Base-by-base conservation (phyloP, 805 yeast species). In the Priceomyces castillae region DNA sequence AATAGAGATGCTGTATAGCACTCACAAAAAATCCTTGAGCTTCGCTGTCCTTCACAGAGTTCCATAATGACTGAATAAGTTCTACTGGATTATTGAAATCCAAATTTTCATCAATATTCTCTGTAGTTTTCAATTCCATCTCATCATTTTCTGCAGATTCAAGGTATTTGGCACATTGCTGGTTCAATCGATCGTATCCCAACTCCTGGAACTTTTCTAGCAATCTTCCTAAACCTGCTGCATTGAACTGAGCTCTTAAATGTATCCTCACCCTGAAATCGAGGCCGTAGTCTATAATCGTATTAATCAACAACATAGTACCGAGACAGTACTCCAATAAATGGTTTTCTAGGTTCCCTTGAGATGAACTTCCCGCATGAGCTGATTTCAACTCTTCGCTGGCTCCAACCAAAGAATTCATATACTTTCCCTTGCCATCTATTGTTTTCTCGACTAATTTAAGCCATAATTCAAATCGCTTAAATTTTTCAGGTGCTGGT, bases 351-450 rank as follows among this genome's bases (percentile, higher is more conserved):
- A 80, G 75, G 39, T 74, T 73, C 25, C 76, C 69, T 18, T 64
- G 64, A 2, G 72, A 67, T 5, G 51, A 15, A 2, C 54, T 39
- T 3, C 68, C 67, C 5, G 63, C 54, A 46, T 59, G 60, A 5
- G 64, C 64, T 10, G 75, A 61, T 46, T 80, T 82, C 42, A 81
- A 75, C 51, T 92, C 97, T 7, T 84, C 94, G 46, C 88, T 83
- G 0, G 97, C 96, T 1, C 97, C 97, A 7, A 92, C 98, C 54
- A 84, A 63, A 0, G 97, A 87, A 9, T 97, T 96, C 76, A 86
- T 74, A 49, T 68, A 69, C 54, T 81, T 84, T 6, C 98, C 98
- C 52, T 90, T 76, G 2, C 97, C 97, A 44, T 82, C 88, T 35
- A 89, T 54, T 0, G 90, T 83, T 39, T 76, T 77, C 40, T 76